phyloP scores from a whole-genome alignment of 2,329 filamentous ascomycete genomes.

The Capronia coronata region DNA sequence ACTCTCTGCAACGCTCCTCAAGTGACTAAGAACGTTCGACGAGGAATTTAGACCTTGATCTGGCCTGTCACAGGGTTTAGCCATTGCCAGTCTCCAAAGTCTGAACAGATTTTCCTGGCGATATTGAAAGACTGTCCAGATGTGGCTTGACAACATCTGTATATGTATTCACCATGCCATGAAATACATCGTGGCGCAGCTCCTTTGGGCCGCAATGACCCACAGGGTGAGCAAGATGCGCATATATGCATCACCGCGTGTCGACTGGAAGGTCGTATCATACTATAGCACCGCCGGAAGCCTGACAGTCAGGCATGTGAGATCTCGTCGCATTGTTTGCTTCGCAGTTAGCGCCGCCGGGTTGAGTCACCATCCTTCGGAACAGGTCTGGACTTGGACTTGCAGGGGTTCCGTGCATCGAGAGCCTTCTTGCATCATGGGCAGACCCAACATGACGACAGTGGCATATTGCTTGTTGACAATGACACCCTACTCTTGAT shows the following conservation, averaged over 20 bases:
- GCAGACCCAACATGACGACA: neutral
- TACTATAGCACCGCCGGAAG: neutral
- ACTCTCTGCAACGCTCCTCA: conserved; percentile 17
- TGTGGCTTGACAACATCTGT: neutral
- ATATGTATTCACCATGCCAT: neutral
- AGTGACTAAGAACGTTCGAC: conserved; percentile 1
- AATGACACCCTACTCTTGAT: neutral
- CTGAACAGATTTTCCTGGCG: neutral
- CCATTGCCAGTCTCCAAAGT: conserved; percentile 4
- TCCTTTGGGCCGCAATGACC: neutral
- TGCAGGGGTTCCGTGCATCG: neutral
- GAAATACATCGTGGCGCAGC: neutral
- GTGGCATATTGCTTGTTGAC: neutral
- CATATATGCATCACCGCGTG: neutral
- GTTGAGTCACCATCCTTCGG: neutral
- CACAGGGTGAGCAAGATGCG: neutral
- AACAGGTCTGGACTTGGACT: neutral
- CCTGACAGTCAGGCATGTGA: neutral
- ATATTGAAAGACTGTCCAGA: neutral
- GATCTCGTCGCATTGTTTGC: neutral
- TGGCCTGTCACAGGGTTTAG: neutral
- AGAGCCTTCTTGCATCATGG: neutral
- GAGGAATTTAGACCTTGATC: neutral
- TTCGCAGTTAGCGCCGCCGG: neutral
- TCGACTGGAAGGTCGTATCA: neutral